Base-by-base conservation (phyloP, 2,329 filamentous ascomycete genomes). In the Fusarium drepaniforme region DNA sequence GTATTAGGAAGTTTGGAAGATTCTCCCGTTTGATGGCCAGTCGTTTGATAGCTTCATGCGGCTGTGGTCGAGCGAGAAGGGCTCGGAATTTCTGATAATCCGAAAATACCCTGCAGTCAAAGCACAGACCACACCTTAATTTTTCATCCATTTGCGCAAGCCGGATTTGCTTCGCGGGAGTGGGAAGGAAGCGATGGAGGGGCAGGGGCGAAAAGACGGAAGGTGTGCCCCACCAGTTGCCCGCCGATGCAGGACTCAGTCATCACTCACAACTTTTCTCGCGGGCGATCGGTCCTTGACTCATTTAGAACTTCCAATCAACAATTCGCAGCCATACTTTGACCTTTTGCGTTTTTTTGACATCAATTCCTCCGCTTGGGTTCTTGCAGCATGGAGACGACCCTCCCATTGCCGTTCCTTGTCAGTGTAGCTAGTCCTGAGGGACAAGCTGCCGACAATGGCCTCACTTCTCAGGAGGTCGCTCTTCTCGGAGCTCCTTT, bases 391-490 rank as follows among this genome's bases (percentile, higher is more conserved):
- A 93, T 93, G 91, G 91, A 93, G 82, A 90, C 90, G 35, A 91
- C 88, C 70, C 85, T 92, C 25, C 90, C 91, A 12, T 84, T 93
- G 63, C 91, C 91, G 28, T 92, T 93, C 79, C 84, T 93, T 70
- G 85, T 91, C 82, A 87, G 88, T 78, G 87, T 92, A 71, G 85
- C 88, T 71, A 85, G 87, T 73, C 86, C 87, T 2, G 85, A 86
- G 30, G 85, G 84, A 51, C 83, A 89, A 73, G 82, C 84, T 66
- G 84, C 87, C 46, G 82, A 83, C 60, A 85, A 88, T 65, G 90
- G 90, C 67, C 85, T 93, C 70, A 89, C 81, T 38, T 85, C 84
- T 68, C 87, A 88, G 63, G 89, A 93, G 80, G 84, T 93, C 53
- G 87, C 88, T 25, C 88, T 90, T 70, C 84, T 93, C 33, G 90